Evolutionary conservation across 768 basidiomycete genomes (phyloP), one percentile per base, ranked within the genome.

Genomic region (Exsudoporus frostii): DNA sequence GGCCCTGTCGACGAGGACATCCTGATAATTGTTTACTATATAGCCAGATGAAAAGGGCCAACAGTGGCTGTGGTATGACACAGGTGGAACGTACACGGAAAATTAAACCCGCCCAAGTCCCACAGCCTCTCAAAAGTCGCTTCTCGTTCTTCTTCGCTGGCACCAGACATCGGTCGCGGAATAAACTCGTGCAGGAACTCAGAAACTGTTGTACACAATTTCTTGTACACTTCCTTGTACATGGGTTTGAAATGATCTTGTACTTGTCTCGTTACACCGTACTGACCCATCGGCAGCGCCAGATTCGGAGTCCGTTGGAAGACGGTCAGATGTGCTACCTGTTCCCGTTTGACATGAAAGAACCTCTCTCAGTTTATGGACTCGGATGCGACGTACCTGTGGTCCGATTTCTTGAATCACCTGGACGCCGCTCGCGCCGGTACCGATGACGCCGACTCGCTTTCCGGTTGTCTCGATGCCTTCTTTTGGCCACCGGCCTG

Each of bases 281-380:
- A 47, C 38, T 56, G 59, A 1, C 20, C 9, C 54, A 52, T 60
- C 7, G 59, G 59, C 3, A 60, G 3, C 8, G 59, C 48, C n/a
- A 50, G 4, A 27, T 61, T 60, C 7, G 59, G 54, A 0, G 59
- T 60, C 8, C 54, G 58, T 30, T 61, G 54, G 29, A 60, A 61
- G 3, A 60, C 51, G 20, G 54, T 61, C 37, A 56, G 14, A 22
- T 61, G 51, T 0, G 27, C 41, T 6, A 61, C 54, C 58, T 60
- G 15, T 14, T 25, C 4, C 27, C 22, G 4, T 5, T 7, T n/a
- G 10, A 25, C 4, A 15, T 4, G 9, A 33, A 17, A 6, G 13
- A 2, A 11, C 24, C 1, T 11, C 1, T 22, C 11, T 54, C 40
- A n/a, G 30, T 15, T 0, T 11, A 24, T 17, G 8, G 22, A 20